These are phyloP conservation scores for Isoetes taiwanensis DNA, from an alignment of 75 land plant species.

Conservation along the genomic window DNA sequence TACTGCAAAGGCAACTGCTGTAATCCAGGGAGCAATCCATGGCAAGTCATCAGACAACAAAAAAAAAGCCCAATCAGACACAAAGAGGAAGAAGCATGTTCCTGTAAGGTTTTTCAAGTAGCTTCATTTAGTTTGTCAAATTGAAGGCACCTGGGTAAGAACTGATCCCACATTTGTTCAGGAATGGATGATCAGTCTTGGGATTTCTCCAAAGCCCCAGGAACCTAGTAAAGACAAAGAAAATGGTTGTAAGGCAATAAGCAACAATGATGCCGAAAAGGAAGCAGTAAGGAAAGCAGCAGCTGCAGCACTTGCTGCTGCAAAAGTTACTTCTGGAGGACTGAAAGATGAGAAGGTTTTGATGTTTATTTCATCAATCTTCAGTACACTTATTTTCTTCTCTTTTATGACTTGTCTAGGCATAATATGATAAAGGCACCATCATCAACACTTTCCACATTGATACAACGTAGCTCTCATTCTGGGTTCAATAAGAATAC, in stretches of 20 bases:
- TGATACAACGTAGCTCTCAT: not conserved
- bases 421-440: not conserved
- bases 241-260: not conserved
- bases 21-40: not conserved
- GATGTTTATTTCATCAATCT: constrained; percentile 14
- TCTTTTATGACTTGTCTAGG: not conserved
- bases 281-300: constrained; percentile 50
- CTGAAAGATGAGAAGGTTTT: constrained; percentile 47
- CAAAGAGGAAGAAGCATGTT: constrained; percentile 5
- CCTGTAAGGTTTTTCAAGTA: not conserved
- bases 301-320: constrained; percentile 63
- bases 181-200: constrained; percentile 51
- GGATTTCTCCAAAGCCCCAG: constrained; percentile 14
- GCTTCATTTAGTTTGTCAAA: not conserved
- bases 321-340: constrained; percentile 28
- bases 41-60: constrained; percentile 6
- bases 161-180: constrained; percentile 4
- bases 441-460: not conserved
- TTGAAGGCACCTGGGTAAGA: not conserved
- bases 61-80: not conserved
- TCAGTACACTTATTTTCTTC: not conserved
- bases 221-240: not conserved
- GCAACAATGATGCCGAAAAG: constrained; percentile 8
- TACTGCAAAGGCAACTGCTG: constrained; percentile 11
- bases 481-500: not conserved